These are phyloP conservation scores for Amesomyces nigricolor DNA, from an alignment of 2,329 filamentous ascomycete genomes.

Conservation along the genomic window DNA sequence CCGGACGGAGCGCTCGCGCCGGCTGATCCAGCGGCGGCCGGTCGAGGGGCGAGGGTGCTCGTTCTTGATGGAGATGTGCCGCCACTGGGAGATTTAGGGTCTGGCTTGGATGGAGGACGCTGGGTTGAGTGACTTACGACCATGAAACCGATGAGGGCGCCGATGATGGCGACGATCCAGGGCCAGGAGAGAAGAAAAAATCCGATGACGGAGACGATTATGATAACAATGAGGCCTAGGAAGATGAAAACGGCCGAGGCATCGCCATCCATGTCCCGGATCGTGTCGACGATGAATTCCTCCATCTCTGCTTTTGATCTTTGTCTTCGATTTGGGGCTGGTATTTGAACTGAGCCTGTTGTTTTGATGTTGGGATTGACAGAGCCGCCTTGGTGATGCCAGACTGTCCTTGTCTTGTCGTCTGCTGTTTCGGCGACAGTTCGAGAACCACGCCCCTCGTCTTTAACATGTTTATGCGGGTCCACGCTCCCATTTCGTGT, in stretches of 20 bases:
- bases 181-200: slow-evolving; percentile 17
- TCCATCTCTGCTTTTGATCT: background rate
- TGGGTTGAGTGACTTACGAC: slow-evolving; percentile 5
- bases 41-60: background rate
- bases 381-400: background rate
- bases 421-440: background rate
- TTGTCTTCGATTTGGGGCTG: background rate
- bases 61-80: slow-evolving; percentile 17
- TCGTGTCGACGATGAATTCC: background rate
- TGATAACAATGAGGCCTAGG: slow-evolving; percentile 2
- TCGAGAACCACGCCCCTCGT: background rate
- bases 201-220: background rate
- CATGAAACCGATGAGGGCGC: slow-evolving; percentile 12
- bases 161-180: slow-evolving; percentile 12
- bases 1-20: background rate
- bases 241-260: slow-evolving; percentile 13
- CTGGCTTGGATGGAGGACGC: background rate
- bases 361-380: background rate
- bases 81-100: slow-evolving; percentile 14
- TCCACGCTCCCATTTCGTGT: background rate
- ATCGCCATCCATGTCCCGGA: slow-evolving; percentile 13
- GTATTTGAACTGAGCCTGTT: background rate
- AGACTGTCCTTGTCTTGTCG: slow-evolving; percentile 9
- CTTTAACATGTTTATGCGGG: background rate
- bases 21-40: slow-evolving; percentile 5